Evolutionary conservation across 2,329 filamentous ascomycete genomes (phyloP), one percentile per base, ranked within the genome.

Genomic region (Purpureocillium takamizusanense): DNA sequence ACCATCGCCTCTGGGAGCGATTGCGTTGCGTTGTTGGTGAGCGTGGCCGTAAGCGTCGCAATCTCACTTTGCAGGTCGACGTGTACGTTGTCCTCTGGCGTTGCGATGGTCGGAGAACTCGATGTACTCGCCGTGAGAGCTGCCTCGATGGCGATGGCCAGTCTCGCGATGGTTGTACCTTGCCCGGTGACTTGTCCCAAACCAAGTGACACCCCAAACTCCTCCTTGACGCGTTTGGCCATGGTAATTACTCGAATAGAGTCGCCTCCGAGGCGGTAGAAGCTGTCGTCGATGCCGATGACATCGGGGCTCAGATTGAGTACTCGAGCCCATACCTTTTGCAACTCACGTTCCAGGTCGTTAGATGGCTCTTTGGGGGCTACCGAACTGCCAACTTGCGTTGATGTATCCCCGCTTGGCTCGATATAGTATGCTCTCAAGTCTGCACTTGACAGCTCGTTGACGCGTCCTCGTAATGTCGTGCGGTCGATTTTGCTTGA

Each of bases 251-350:
- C 27, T 4, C 28, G 21, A 3, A 47, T 46, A 1, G 45, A 47
- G 31, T 47, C 43, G 16, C 45, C 45, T 6, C 45, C 45, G 31
- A 47, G 39, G n/a, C 33, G 38, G 27, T 42, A 37, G 30, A 47
- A 47, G 15, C 36, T 39, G 28, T 47, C 43, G n/a, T 47, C 36
- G 4, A 37, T 30, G 7, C 45, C 40, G 17, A 47, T 47, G 2
- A 33, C 33, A 12, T 42, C 37, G 5, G 18, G 16, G 5, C 37
- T 25, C 17, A 44, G 10, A 21, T 42, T 37, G 4, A 47, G 40
- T 3, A 44, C 28, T 15, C 43, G 39, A 37, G 43, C 31, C 45
- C 48, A 49, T 28, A 43, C 31, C 14, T 34, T 35, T 18, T 46
- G 44, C 16, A 52, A 32, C 14, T 32, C 23, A 25, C 29, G 30